Evolutionary conservation across 2,329 filamentous ascomycete genomes (phyloP).

Genomic region (Fusarium xylarioides): DNA sequence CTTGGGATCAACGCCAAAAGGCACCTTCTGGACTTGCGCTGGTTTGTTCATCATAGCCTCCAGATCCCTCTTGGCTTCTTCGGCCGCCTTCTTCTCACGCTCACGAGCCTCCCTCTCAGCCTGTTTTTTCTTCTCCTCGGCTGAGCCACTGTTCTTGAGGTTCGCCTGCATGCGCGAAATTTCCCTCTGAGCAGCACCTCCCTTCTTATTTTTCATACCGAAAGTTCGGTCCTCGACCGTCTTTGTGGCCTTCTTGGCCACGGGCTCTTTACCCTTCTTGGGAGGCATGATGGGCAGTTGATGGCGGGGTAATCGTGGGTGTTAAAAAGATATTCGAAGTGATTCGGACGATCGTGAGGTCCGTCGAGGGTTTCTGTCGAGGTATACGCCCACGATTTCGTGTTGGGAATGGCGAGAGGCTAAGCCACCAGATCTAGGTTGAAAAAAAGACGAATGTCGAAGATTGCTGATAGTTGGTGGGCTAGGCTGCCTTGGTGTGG

Average conservation of each 20-base stretch:
- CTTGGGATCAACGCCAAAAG: conserved; percentile 97
- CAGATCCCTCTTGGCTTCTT: conserved; percentile 82
- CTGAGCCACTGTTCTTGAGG: conserved; percentile 76
- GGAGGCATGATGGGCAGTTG: conserved; percentile 71
- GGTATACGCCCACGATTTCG: conserved; percentile 9
- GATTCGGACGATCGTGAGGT: neutral
- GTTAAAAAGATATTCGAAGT: conserved; percentile 18
- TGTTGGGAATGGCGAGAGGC: conserved; percentile 18
- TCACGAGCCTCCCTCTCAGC: conserved; percentile 74
- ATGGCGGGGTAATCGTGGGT: conserved; percentile 42
- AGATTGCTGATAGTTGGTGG: conserved; percentile 43
- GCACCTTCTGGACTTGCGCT: conserved; percentile 95
- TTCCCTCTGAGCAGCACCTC: conserved; percentile 85
- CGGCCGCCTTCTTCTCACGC: conserved; percentile 90
- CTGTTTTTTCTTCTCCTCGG: conserved; percentile 85
- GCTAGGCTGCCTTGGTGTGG: conserved; percentile 39
- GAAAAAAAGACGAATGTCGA: conserved; percentile 37
- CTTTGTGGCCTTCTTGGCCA: conserved; percentile 69
- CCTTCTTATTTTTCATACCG: conserved; percentile 99
- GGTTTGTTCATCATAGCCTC: conserved; percentile 89
- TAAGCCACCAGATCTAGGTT: conserved; percentile 25
- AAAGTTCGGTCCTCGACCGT: conserved; percentile 93
- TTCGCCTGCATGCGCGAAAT: conserved; percentile 85
- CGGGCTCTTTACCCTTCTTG: conserved; percentile 67
- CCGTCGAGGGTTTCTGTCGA: neutral